phyloP scores from a whole-genome alignment of 1,139 yeast genomes.

The Eremothecium coryli region DNA sequence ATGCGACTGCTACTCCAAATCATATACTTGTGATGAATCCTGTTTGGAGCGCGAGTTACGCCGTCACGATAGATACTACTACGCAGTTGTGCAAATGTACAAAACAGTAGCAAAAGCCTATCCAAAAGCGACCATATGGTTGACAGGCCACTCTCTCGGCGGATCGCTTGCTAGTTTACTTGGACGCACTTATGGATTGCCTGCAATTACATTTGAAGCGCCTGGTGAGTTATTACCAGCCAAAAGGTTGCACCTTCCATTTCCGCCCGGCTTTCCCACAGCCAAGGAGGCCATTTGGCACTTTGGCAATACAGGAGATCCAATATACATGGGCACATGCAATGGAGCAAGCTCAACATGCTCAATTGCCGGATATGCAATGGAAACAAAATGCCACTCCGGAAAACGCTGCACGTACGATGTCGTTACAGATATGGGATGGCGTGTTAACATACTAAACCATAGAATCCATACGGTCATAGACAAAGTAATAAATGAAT shows the following conservation, averaged over 20 bases:
- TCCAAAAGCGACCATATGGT: slow-evolving; percentile 74
- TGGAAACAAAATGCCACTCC: slow-evolving; percentile 94
- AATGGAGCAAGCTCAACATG: slow-evolving; percentile 91
- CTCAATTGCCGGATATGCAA: slow-evolving; percentile 88
- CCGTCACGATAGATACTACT: slow-evolving; percentile 71
- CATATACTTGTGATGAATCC: slow-evolving; percentile 82
- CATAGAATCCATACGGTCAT: slow-evolving; percentile 90
- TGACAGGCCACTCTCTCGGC: slow-evolving; percentile 93
- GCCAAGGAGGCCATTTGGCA: slow-evolving; percentile 86
- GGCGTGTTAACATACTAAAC: slow-evolving; percentile 82
- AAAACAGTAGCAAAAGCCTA: slow-evolving; percentile 58
- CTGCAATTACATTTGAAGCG: slow-evolving; percentile 84
- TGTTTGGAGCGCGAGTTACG: slow-evolving; percentile 74
- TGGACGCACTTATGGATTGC: slow-evolving; percentile 85
- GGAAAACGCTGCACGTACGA: slow-evolving; percentile 87
- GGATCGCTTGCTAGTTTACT: slow-evolving; percentile 76
- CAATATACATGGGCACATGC: slow-evolving; percentile 93
- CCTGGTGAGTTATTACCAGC: slow-evolving; percentile 89
- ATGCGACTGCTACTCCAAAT: slow-evolving; percentile 81
- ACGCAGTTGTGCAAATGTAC: slow-evolving; percentile 71
- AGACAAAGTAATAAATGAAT: slow-evolving; percentile 62
- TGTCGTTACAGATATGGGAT: slow-evolving; percentile 79
- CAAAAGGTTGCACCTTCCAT: slow-evolving; percentile 75
- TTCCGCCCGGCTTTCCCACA: slow-evolving; percentile 82
- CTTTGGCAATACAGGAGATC: slow-evolving; percentile 94